These are phyloP conservation scores for Kitagawia praeruptora DNA, from an alignment of 129 eudicot genomes.

Conservation along the genomic window DNA sequence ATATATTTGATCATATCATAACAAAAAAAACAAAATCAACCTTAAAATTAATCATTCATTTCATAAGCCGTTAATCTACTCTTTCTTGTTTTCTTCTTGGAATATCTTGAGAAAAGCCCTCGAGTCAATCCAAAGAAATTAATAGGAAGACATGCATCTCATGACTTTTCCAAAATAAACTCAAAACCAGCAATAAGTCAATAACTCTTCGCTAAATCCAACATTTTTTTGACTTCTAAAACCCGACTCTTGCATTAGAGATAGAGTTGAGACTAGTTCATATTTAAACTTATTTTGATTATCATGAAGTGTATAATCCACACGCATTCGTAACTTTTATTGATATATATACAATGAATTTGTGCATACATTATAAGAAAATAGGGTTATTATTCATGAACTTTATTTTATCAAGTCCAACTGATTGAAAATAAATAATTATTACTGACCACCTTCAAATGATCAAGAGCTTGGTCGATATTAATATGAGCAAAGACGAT, in stretches of 20 bases:
- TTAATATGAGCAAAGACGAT: too few relatives aligned
- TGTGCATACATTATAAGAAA: too few relatives aligned
- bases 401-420: too few relatives aligned
- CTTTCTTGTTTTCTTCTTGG: neutral
- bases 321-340: neutral
- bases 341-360: too few relatives aligned
- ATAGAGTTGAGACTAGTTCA: conserved; percentile 15
- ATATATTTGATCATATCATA: too few relatives aligned
- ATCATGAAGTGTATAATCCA: conserved; percentile 11
- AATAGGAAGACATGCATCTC: neutral
- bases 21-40: too few relatives aligned
- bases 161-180: conserved; percentile 12
- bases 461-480: too few relatives aligned
- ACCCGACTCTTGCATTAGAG: conserved; percentile 20
- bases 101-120: conserved; percentile 10
- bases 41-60: too few relatives aligned
- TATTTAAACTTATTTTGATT: conserved; percentile 4
- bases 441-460: too few relatives aligned
- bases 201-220: conserved; percentile 28
- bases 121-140: conserved; percentile 38
- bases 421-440: too few relatives aligned
- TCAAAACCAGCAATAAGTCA: conserved; percentile 20
- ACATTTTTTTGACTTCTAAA: conserved; percentile 41
- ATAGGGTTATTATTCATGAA: too few relatives aligned
- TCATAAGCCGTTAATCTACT: neutral